Percentiles rank a stretch among this genome's conserved stretches.
Evolutionary conservation across 306 rosid species (phyloP).

Genomic region (Prunus dulcis): DNA sequence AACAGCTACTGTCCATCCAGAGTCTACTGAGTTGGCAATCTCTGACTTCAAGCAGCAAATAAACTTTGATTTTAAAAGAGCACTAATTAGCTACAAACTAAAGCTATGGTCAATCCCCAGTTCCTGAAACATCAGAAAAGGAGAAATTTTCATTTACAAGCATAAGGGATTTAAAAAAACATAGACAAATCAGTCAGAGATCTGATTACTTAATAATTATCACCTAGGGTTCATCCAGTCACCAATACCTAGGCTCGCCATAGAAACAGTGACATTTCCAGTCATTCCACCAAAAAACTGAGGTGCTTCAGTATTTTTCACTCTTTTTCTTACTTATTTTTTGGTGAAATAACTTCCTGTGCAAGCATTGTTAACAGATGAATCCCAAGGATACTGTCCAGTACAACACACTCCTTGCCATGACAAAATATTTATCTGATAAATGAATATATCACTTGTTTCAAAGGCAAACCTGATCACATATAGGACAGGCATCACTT

Average conservation of each 20-base stretch:
- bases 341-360: constrained; percentile 2
- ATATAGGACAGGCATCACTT: constrained; percentile 72
- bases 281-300: not conserved
- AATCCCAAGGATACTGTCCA: not conserved
- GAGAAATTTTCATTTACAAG: not conserved
- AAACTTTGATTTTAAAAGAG: constrained; percentile 11
- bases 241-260: not conserved
- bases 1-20: constrained; percentile 2
- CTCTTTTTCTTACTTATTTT: not conserved
- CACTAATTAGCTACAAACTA: constrained; percentile 22
- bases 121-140: constrained; percentile 33
- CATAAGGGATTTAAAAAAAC: not conserved
- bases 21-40: constrained; percentile 30
- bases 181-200: not conserved
- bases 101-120: constrained; percentile 24
- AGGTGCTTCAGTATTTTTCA: not conserved
- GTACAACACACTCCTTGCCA: not conserved
- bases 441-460: constrained; percentile 9
- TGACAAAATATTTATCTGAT: not conserved
- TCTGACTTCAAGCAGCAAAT: constrained; percentile 32
- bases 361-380: not conserved
- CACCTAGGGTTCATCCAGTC: constrained; percentile 4
- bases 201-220: not conserved
- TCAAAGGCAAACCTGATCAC: constrained; percentile 53
- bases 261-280: not conserved